phyloP scores from a whole-genome alignment of 2,329 filamentous ascomycete genomes.

The Cladosporium sp. region DNA sequence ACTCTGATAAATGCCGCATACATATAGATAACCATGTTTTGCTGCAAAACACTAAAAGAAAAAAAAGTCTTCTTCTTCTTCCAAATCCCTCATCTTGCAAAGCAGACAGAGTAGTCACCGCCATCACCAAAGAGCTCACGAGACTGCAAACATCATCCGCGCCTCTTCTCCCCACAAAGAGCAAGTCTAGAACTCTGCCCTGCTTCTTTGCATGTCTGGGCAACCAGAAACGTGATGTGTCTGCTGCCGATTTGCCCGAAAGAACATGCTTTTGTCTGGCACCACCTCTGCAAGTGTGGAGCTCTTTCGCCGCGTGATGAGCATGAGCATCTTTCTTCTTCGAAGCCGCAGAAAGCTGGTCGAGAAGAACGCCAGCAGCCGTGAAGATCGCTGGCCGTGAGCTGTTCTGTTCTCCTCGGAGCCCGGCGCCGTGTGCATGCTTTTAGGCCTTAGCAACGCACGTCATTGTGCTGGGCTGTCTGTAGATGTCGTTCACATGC shows the following conservation, averaged over 20 bases:
- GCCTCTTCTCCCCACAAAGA: slow-evolving; percentile 10
- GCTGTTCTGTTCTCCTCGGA: not conserved
- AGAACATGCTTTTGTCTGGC: not conserved
- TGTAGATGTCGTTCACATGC: not conserved
- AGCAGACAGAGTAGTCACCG: not conserved
- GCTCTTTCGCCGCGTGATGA: not conserved
- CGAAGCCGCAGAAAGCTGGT: not conserved
- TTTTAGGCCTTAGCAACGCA: not conserved
- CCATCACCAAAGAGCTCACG: not conserved
- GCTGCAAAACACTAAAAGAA: not conserved
- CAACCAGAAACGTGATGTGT: not conserved
- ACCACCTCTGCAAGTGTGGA: not conserved
- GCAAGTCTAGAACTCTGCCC: slow-evolving; percentile 8
- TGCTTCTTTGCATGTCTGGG: slow-evolving; percentile 5
- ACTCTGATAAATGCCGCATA: slow-evolving; percentile 2
- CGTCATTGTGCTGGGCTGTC: not conserved
- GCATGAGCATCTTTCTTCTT: not conserved
- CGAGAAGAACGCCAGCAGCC: not conserved
- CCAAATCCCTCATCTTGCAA: not conserved
- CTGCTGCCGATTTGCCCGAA: not conserved
- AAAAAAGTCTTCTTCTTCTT: not conserved
- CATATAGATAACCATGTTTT: not conserved
- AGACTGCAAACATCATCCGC: not conserved
- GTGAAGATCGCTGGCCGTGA: not conserved
- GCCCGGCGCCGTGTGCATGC: not conserved